These are phyloP conservation scores for Echium plantagineum DNA, from an alignment of 257 asterid species.

Conservation along the genomic window DNA sequence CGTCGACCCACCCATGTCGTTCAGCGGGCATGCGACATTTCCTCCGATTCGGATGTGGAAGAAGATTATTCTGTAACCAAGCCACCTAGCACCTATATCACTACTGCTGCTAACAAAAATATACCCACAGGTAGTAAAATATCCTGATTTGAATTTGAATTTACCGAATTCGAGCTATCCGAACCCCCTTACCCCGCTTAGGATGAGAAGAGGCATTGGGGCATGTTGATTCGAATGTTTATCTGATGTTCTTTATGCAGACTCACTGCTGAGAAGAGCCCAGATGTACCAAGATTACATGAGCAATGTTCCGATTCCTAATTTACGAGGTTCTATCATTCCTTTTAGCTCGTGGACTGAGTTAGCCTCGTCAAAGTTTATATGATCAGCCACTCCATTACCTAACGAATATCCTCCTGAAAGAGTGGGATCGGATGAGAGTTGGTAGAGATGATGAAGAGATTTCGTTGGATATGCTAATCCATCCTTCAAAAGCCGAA, in stretches of 20 bases:
- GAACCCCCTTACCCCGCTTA: too few species aligned
- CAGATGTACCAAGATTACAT: conserved; percentile 36
- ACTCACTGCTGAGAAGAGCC: conserved; percentile 35
- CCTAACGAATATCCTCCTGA: too few species aligned
- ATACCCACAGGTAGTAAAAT: conserved; percentile 36
- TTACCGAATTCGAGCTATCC: too few species aligned
- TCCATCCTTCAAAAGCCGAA: too few species aligned
- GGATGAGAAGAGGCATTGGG: neutral
- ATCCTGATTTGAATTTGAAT: too few species aligned
- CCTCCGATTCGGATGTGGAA: conserved; percentile 44
- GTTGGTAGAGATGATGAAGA: too few species aligned
- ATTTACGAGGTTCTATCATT: conserved; percentile 32
- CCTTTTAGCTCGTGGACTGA: conserved; percentile 63
- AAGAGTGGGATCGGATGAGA: too few species aligned
- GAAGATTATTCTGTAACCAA: too few species aligned
- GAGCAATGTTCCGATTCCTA: conserved; percentile 48
- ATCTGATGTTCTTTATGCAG: conserved; percentile 22
- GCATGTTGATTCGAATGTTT: neutral
- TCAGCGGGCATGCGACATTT: conserved; percentile 41
- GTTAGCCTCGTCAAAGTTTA: conserved; percentile 42
- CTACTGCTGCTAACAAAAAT: conserved; percentile 9
- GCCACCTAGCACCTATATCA: neutral
- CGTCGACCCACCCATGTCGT: too few species aligned
- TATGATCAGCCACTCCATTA: too few species aligned
- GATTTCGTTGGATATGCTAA: too few species aligned